These are phyloP conservation scores for Hypholoma sublateritium DNA, from an alignment of 768 basidiomycete genomes.

Conservation along the genomic window DNA sequence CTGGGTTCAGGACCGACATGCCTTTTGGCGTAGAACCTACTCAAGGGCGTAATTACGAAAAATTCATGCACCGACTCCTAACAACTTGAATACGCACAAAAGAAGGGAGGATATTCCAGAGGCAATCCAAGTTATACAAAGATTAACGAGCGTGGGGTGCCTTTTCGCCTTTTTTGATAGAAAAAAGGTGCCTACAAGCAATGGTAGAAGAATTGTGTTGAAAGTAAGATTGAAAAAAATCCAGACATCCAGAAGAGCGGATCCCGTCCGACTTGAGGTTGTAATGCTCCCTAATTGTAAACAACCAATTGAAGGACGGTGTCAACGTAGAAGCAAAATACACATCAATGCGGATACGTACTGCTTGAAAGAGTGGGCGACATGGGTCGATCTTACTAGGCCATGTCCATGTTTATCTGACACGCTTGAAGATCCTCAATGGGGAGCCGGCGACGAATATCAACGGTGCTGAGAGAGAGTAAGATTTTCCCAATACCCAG, in stretches of 20 bases:
- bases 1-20: slow-evolving; percentile 34
- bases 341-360: not conserved
- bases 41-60: not conserved
- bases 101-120: slow-evolving; percentile 42
- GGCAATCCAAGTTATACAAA: slow-evolving; percentile 48
- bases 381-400: not conserved
- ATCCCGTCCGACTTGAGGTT: slow-evolving; percentile 12
- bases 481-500: not conserved
- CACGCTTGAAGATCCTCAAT: too few species aligned
- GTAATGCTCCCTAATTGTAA: not conserved
- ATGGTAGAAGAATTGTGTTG: slow-evolving; percentile 43
- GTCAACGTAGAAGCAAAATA: not conserved
- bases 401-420: too few species aligned
- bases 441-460: too few species aligned
- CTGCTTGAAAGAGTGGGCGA: not conserved
- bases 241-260: slow-evolving; percentile 35
- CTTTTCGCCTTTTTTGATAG: slow-evolving; percentile 36
- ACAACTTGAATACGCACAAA: slow-evolving; percentile 31
- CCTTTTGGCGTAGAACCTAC: slow-evolving; percentile 40
- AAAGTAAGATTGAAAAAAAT: slow-evolving; percentile 46
- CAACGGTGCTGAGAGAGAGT: too few species aligned
- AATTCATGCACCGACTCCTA: too few species aligned
- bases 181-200: slow-evolving; percentile 45
- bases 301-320: not conserved
- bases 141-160: slow-evolving; percentile 44